phyloP scores from a whole-genome alignment of 257 asterid genomes.

The Catharanthus roseus region DNA sequence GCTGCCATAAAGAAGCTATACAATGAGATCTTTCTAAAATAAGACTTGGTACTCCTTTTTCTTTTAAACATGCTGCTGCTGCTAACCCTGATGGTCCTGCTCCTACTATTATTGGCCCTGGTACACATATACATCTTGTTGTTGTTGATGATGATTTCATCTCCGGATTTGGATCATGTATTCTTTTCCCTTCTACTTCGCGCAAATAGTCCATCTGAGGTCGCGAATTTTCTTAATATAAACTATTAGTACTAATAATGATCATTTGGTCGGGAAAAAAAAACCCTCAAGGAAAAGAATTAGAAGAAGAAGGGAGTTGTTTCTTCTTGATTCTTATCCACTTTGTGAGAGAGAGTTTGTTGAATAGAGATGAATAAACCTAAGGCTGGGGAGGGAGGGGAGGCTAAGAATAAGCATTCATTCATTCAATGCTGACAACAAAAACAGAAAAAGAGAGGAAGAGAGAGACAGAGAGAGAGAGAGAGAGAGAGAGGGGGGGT shows the following conservation, averaged over 20 bases:
- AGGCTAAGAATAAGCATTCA: slow-evolving; percentile 36
- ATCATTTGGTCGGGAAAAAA: too few relatives aligned
- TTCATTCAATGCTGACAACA: slow-evolving; percentile 26
- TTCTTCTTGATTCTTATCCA: slow-evolving; percentile 37
- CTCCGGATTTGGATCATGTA: slow-evolving; percentile 39
- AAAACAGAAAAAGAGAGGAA: slow-evolving; percentile 9
- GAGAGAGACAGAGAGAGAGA: neutral
- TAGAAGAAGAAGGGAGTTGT: slow-evolving; percentile 10
- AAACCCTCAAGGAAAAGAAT: slow-evolving; percentile 1
- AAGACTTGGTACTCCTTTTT: slow-evolving; percentile 47
- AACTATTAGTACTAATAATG: too few relatives aligned
- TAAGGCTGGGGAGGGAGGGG: slow-evolving; percentile 17
- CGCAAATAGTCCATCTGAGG: slow-evolving; percentile 29
- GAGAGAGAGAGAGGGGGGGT: slow-evolving; percentile 2
- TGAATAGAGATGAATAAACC: slow-evolving; percentile 14
- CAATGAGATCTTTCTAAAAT: slow-evolving; percentile 69
- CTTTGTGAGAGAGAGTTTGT: too few relatives aligned
- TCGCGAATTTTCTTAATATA: neutral
- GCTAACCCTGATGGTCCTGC: slow-evolving; percentile 92
- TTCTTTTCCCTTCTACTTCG: slow-evolving; percentile 52
- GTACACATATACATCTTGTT: slow-evolving; percentile 31
- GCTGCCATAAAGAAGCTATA: slow-evolving; percentile 86
- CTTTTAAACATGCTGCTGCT: slow-evolving; percentile 62
- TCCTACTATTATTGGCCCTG: slow-evolving; percentile 70
- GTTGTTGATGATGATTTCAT: neutral